These are phyloP conservation scores for Jamesozyma gamospora DNA, from an alignment of 805 yeast genomes.

Conservation along the genomic window DNA sequence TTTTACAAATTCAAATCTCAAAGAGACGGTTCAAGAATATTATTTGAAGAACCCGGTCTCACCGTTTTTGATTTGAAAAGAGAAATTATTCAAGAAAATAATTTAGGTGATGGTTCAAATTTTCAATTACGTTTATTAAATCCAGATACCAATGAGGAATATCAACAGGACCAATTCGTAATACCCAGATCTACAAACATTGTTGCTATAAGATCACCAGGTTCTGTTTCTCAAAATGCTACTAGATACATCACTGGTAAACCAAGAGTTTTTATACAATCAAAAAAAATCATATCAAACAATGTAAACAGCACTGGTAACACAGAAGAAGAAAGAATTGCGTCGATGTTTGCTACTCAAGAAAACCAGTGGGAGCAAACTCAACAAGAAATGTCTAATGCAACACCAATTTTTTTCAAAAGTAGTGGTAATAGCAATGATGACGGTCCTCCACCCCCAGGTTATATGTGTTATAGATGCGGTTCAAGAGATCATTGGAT, in stretches of 20 bases:
- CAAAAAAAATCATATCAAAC: constrained; percentile 12
- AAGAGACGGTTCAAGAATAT: constrained; percentile 62
- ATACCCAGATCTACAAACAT: constrained; percentile 83
- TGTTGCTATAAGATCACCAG: constrained; percentile 68
- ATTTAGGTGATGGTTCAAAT: constrained; percentile 73
- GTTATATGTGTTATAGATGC: constrained; percentile 92
- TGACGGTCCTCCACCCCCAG: constrained; percentile 82
- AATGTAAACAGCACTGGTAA: constrained; percentile 27
- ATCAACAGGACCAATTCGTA: constrained; percentile 82
- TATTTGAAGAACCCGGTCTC: constrained; percentile 93
- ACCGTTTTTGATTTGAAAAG: constrained; percentile 90
- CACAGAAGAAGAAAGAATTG: constrained; percentile 80
- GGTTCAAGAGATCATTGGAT: constrained; percentile 96
- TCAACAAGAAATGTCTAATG: constrained; percentile 81
- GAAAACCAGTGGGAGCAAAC: constrained; percentile 92
- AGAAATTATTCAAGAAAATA: constrained; percentile 75
- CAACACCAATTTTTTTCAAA: constrained; percentile 60
- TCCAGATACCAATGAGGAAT: constrained; percentile 64
- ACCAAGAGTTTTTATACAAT: constrained; percentile 40
- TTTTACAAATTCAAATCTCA: constrained; percentile 84
- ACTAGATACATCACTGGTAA: constrained; percentile 64
- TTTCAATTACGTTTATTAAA: constrained; percentile 68
- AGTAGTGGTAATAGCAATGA: constrained; percentile 25
- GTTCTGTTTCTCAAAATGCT: constrained; percentile 46
- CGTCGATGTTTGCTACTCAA: constrained; percentile 86